These are phyloP conservation scores for Ochromonas danica DNA, from an alignment of 108 stramenopile genomes.

Conservation along the genomic window DNA sequence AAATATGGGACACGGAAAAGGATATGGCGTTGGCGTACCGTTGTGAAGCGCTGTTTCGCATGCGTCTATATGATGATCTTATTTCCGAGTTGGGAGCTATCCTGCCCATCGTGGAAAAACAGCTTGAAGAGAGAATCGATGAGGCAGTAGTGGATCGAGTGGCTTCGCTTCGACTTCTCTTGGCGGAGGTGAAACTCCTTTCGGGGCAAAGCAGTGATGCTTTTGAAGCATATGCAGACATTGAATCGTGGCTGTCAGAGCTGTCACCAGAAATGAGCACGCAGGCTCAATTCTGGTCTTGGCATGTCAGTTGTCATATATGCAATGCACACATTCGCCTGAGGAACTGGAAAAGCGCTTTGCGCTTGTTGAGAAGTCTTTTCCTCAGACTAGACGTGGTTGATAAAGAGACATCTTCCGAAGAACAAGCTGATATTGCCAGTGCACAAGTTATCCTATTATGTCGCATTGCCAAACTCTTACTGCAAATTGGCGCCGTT, in stretches of 20 bases:
- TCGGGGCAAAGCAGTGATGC: background rate
- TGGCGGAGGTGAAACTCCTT: background rate
- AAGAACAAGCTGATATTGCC: constrained; percentile 24
- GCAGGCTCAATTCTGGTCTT: background rate
- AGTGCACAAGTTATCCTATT: constrained; percentile 63
- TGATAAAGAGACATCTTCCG: no score
- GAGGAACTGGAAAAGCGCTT: background rate
- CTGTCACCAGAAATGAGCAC: constrained; percentile 31
- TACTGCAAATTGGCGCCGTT: constrained; percentile 72
- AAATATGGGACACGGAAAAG: no score
- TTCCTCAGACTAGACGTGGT: background rate
- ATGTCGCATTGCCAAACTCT: constrained; percentile 71
- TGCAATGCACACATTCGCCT: background rate
- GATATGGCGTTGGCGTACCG: no score
- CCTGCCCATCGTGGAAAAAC: background rate
- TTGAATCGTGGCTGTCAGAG: constrained; percentile 30
- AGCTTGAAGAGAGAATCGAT: background rate
- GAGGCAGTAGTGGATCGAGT: background rate
- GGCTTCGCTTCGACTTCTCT: background rate
- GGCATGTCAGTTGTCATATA: background rate
- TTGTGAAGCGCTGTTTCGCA: constrained; percentile 23
- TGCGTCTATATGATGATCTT: constrained; percentile 15
- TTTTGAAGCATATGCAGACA: background rate
- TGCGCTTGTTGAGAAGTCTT: background rate
- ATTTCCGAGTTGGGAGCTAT: background rate